phyloP scores from a whole-genome alignment of 73 alveolate genomes.

The Effrenium voratum region DNA sequence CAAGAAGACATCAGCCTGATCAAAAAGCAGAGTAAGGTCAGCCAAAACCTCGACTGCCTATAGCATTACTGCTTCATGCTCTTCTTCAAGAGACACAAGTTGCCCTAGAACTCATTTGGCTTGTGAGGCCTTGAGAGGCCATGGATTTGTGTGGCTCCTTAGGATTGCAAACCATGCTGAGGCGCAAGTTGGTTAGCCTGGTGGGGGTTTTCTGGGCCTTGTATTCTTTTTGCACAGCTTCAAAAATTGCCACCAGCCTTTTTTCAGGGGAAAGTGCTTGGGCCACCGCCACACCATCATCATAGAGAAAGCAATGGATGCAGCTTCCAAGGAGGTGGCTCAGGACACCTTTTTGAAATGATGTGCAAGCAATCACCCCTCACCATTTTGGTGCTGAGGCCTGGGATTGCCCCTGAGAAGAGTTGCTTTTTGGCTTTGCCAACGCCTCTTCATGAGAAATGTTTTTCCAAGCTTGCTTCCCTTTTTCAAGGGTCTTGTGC shows the following conservation, averaged over 20 bases:
- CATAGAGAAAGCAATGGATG: neutral
- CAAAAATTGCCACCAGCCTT: neutral
- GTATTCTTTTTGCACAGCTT: neutral
- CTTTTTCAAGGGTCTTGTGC: constrained; percentile 2
- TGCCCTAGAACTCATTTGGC: neutral
- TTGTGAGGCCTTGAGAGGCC: neutral
- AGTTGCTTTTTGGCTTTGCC: neutral
- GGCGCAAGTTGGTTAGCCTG: neutral
- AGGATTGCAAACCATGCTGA: neutral
- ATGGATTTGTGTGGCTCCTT: neutral
- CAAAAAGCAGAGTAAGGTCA: neutral
- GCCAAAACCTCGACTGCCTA: neutral
- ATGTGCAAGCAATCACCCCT: constrained; percentile 24
- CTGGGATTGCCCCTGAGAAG: neutral
- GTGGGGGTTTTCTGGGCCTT: neutral
- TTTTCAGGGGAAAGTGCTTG: neutral
- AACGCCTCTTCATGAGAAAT: neutral
- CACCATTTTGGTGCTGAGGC: neutral
- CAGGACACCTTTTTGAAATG: neutral
- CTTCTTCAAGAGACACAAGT: neutral
- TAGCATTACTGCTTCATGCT: neutral
- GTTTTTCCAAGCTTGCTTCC: neutral
- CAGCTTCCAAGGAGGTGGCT: neutral
- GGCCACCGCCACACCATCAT: neutral
- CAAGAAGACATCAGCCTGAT: neutral